Evolutionary conservation across 352 stramenopile genomes (phyloP).

Genomic region (Thraustochytrium striatum): DNA sequence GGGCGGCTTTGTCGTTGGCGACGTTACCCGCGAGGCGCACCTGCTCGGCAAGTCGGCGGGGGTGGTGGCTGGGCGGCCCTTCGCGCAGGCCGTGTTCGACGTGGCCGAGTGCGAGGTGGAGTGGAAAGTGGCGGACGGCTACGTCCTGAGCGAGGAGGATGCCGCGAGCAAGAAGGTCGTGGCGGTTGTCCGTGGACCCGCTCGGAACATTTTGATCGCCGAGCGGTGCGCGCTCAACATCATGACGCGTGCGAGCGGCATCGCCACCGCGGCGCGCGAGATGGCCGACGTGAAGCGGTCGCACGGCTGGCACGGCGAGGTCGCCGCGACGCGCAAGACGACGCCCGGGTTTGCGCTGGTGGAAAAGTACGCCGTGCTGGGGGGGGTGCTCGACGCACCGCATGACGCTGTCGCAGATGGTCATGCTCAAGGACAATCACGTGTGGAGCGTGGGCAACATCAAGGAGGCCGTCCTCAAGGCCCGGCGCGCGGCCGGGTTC

Average conservation of each 20-base stretch:
- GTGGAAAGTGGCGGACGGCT: conserved; percentile 77
- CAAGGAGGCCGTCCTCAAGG: conserved; percentile 83
- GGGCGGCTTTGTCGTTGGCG: conserved; percentile 93
- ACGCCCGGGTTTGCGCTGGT: conserved; percentile 95
- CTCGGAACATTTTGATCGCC: conserved; percentile 85
- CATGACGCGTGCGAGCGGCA: conserved; percentile 87
- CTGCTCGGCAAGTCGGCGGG: conserved; percentile 87
- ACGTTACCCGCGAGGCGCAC: conserved; percentile 70
- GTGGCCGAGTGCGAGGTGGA: conserved; percentile 80
- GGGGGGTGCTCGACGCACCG: conserved; percentile 82
- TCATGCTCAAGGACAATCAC: conserved; percentile 99
- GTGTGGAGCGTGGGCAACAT: conserved; percentile 92
- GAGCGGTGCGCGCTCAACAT: conserved; percentile 96
- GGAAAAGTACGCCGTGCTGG: conserved; percentile 97
- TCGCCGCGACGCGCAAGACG: conserved; percentile 95
- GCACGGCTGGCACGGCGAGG: conserved; percentile 78
- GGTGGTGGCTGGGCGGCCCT: conserved; percentile 87
- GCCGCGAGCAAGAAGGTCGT: conserved; percentile 65
- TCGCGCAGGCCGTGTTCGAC: conserved; percentile 90
- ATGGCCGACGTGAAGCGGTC: conserved; percentile 54
- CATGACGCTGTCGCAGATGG: conserved; percentile 96
- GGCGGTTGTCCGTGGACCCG: conserved; percentile 87
- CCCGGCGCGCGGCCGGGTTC: conserved; percentile 85
- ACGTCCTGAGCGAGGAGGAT: conserved; percentile 62
- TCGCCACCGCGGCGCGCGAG: conserved; percentile 71